Base-by-base conservation (phyloP, 1,284 basidiomycete species). In the Ustilago shanxiensis region DNA sequence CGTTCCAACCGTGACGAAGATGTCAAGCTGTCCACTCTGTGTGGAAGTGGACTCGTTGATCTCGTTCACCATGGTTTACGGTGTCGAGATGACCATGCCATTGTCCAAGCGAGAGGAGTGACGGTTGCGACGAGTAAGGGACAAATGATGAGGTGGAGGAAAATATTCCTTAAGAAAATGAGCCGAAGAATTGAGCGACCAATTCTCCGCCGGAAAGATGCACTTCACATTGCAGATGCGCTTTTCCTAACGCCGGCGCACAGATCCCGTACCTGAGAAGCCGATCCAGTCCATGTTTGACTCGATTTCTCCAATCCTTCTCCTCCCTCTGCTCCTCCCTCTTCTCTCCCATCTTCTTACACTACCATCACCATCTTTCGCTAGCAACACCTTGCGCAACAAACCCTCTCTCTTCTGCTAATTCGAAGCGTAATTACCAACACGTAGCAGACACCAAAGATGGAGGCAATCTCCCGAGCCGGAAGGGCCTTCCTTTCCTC, bases 1-100 rank as follows among this genome's bases (percentile, higher is more conserved):
- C 4, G 77, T 82, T 10, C 82, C 82, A 0, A 83, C 82, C 2
- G 81, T 80, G 24, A 80, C 79, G 20, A 83, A 76, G 61, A 83
- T 63, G 33, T 51, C 49, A 2, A 77, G 35, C 24, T 24, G 28
- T 24, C 7, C n/a, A 10, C 8, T 18, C 1, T 53, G 28, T 11
- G n/a, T 22, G 13, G 35, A 35, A 29, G 14, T 2, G 2, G 52
- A 10, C n/a, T 4, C n/a, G 24, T 20, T n/a, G 28, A 35, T 18
- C 33, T 14, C 55, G 4, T 41, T 45, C 22, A 33, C 53, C 66
- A 69, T 73, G 28, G 5, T 61, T 28, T 29, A 29, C n/a, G 44
- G 1, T n/a, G 41, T 14, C 45, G 29, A 14, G 4, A 8, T 28
- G 26, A 7, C 33, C 31, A 31, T 35, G 45, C 14, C 28, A 52